Evolutionary conservation across 768 basidiomycete genomes (phyloP), one percentile per base, ranked within the genome.

Genomic region (Leccinum disarticulatum): DNA sequence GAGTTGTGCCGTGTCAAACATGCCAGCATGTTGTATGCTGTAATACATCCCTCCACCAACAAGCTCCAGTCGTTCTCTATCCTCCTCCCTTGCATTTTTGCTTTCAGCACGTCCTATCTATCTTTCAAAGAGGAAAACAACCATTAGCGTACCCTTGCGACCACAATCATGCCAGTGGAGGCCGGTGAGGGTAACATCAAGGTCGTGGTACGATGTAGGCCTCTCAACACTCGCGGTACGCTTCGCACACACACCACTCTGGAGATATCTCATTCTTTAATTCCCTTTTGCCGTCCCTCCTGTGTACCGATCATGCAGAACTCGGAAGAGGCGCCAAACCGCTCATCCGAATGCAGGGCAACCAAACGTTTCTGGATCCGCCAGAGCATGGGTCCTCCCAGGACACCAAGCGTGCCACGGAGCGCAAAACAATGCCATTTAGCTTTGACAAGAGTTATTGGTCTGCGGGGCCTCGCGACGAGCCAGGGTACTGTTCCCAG

Each of bases 381-480:
- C 95, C 95, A 31, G 93, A 95, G 68, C 17, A 73, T 14, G 90
- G 89, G 46, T 86, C 87, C 4, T 65, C 78, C 43, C 87, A 86
- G 70, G 83, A 86, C 69, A 73, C 83, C 19, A 91, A 91, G 68
- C 90, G 92, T 68, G 91, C 93, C 17, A 88, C 90, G 8, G 95
- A 97, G 75, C 87, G 92, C 66, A 96, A 91, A 78, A 83, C 87
- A 6, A 90, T 95, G 85, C 74, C 83, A 0, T 98, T 98, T 75
- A 89, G 90, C 62, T 98, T 98, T 66, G 96, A 98, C 83, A 96
- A 95, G 82, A 91, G 90, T 56, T 98, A 98, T 75, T 96, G 95
- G 95, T 95, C 93, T 43, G 94, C 94, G 14, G 93, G 95, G 1
- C 81, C 90, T 10, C 81, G 91, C 67, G 91, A 95, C 69, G 96